phyloP scores from a whole-genome alignment of 208 protist genomes.

The Leishmania turanica region DNA sequence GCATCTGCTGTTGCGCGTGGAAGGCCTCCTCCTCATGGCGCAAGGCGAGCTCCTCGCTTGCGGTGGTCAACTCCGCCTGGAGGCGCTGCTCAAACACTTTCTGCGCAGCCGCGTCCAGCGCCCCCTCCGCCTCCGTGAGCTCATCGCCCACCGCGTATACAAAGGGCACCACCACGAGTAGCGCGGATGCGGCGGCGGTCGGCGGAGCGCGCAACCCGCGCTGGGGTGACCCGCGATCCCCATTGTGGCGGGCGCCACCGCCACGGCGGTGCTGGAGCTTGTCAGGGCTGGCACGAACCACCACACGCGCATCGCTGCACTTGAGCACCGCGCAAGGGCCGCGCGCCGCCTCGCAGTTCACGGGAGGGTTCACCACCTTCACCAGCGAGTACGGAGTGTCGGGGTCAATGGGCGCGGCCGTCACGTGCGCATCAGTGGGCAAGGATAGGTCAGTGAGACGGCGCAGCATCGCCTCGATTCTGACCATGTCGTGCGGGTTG shows the following conservation, averaged over 20 bases:
- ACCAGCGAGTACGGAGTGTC: constrained; percentile 73
- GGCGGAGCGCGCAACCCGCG: not conserved
- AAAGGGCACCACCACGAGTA: constrained; percentile 70
- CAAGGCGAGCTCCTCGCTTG: constrained; percentile 67
- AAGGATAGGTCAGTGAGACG: constrained; percentile 5
- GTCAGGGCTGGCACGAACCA: constrained; percentile 20
- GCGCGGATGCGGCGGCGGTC: not conserved
- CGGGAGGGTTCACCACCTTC: constrained; percentile 70
- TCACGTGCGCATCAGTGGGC: constrained; percentile 29
- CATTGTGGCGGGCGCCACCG: constrained; percentile 3
- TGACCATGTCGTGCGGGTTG: constrained; percentile 56
- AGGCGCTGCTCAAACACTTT: constrained; percentile 68
- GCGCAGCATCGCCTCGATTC: constrained; percentile 43
- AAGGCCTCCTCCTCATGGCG: constrained; percentile 87
- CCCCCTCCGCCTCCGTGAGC: constrained; percentile 76
- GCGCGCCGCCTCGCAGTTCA: constrained; percentile 29
- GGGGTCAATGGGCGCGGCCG: constrained; percentile 44
- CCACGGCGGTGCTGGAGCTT: constrained; percentile 15
- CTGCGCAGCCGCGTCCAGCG: constrained; percentile 73
- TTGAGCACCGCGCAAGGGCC: constrained; percentile 55
- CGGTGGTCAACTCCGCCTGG: constrained; percentile 41
- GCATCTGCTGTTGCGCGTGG: constrained; percentile 77
- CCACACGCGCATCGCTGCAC: constrained; percentile 13
- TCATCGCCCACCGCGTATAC: constrained; percentile 80
- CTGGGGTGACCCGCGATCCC: not conserved